Evolutionary conservation across 1,139 yeast genomes (phyloP), one percentile per base, ranked within the genome.

Genomic region (Candida tropicalis): DNA sequence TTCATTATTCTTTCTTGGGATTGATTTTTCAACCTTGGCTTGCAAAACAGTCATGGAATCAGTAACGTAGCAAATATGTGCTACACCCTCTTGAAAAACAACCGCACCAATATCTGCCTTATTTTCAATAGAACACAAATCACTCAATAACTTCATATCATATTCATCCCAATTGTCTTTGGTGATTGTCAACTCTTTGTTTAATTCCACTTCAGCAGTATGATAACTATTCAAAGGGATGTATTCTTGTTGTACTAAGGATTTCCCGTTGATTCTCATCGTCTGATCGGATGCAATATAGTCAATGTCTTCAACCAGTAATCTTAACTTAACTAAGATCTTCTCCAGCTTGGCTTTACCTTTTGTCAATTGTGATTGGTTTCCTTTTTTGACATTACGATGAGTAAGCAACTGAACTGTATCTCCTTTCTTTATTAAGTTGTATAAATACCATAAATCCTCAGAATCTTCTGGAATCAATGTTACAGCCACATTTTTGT

Each of bases 61-160:
- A 0, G 98, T 89, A 23, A 93, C 76, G 41, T 90, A 72, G 63
- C 99, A 93, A 16, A 93, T 70, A 62, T 93, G 97, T 0, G 98
- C 97, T 40, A 93, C 81, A 18, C 98, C 98, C 59, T 95, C 98
- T 64, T 93, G 93, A 58, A 93, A 66, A 1, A 91, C 96, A 22
- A 93, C 83, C 0, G 99, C 99, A 1, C 97, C 99, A 8, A 93
- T 81, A 56, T 93, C 98, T 0, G 97, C 96, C 58, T 85, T 85
- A 37, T 79, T 75, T 46, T 84, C 96, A 15, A 87, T 75, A 22
- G 87, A 80, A 40, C 91, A 81, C 3, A 96, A 81, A 39, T 85
- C 84, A 8, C 79, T 73, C 9, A 93, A 68, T 10, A 86, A 68
- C 23, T 81, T 82, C 54, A 82, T 75, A 22, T 87, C 82, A 40